These are phyloP conservation scores for Nymphaea colorata DNA, from an alignment of 164 flowering plant species.

Conservation along the genomic window DNA sequence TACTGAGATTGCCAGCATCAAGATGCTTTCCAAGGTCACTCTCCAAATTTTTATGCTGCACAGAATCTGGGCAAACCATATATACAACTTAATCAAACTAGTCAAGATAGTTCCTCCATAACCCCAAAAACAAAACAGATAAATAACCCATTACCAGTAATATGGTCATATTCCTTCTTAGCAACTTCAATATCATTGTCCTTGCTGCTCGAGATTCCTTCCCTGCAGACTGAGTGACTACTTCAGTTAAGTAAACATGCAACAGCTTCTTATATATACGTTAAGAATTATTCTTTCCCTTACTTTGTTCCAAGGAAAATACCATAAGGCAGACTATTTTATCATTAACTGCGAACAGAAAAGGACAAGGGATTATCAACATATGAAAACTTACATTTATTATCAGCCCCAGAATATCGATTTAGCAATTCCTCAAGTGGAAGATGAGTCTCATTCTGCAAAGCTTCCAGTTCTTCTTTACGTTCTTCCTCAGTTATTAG, in stretches of 20 bases:
- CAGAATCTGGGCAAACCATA: background rate
- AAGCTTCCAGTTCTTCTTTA: slow-evolving; percentile 69
- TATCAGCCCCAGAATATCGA: slow-evolving; percentile 38
- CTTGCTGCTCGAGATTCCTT: slow-evolving; percentile 24
- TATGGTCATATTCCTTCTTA: slow-evolving; percentile 9
- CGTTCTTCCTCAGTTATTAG: slow-evolving; percentile 79
- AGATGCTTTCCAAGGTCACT: slow-evolving; percentile 1
- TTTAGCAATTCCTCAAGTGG: slow-evolving; percentile 87
- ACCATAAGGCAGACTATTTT: too few species aligned
- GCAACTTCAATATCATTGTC: slow-evolving; percentile 15
- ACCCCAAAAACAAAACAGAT: background rate
- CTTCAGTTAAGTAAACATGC: slow-evolving; percentile 6
- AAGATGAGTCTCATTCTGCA: slow-evolving; percentile 67
- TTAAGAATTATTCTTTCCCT: too few species aligned
- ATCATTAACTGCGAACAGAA: background rate
- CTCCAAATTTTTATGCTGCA: background rate
- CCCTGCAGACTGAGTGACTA: slow-evolving; percentile 35
- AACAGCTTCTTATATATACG: background rate
- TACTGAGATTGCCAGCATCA: slow-evolving; percentile 8
- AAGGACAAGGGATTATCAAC: background rate
- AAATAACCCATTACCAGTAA: slow-evolving; percentile 13
- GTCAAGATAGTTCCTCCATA: background rate
- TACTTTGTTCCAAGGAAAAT: too few species aligned
- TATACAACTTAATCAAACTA: too few species aligned
- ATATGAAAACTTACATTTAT: slow-evolving; percentile 14